These are phyloP conservation scores for Rutstroemia sydowiana DNA, from an alignment of 2,329 filamentous ascomycete species.

Conservation along the genomic window DNA sequence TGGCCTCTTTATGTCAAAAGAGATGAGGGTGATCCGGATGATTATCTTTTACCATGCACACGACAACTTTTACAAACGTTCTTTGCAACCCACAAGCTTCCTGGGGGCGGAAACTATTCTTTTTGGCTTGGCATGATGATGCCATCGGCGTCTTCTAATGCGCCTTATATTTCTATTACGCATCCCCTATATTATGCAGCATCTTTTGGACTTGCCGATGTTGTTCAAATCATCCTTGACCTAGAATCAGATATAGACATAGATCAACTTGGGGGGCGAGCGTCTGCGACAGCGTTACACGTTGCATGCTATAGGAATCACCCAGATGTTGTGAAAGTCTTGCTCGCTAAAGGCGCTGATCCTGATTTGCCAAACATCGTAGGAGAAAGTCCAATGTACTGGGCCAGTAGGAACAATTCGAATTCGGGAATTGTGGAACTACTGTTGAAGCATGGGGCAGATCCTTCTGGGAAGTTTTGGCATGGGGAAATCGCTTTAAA, in stretches of 20 bases:
- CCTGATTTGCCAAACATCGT: constrained; percentile 12
- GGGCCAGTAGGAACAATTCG: constrained; percentile 5
- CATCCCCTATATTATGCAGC: constrained; percentile 21
- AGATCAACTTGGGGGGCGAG: constrained; percentile 17
- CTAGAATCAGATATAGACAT: constrained; percentile 14
- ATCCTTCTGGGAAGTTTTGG: neutral
- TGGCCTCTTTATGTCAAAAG: constrained; percentile 11
- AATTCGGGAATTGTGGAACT: constrained; percentile 12
- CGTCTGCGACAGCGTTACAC: constrained; percentile 17
- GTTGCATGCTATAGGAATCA: constrained; percentile 17
- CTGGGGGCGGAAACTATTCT: constrained; percentile 16
- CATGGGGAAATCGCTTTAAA: no score
- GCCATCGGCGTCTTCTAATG: constrained; percentile 6
- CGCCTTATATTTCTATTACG: constrained; percentile 8
- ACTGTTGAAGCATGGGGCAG: constrained; percentile 16
- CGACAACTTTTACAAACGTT: constrained; percentile 13
- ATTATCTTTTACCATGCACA: constrained; percentile 9
- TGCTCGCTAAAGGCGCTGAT: constrained; percentile 19
- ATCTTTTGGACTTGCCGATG: constrained; percentile 17
- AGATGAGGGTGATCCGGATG: constrained; percentile 4
- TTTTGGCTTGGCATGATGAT: constrained; percentile 19
- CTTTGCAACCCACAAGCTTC: constrained; percentile 14
- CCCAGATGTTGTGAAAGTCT: constrained; percentile 14
- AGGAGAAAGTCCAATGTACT: constrained; percentile 15
- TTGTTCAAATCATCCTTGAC: constrained; percentile 16